Evolutionary conservation across 108 stramenopile species (phyloP).

Genomic region (Discostella stelligeroides): DNA sequence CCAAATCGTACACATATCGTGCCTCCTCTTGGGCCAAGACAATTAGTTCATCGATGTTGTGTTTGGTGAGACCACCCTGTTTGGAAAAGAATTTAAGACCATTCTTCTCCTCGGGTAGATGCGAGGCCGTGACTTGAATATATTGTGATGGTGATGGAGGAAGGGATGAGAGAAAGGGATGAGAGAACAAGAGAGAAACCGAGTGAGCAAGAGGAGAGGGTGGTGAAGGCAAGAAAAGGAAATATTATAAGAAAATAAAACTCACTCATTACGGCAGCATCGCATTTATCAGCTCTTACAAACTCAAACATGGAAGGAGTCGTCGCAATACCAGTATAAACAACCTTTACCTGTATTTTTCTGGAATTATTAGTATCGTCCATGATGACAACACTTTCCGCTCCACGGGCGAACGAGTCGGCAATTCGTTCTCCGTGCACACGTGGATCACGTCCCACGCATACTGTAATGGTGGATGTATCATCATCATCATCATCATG

Average conservation of each 20-base stretch:
- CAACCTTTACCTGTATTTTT: slow-evolving; percentile 45
- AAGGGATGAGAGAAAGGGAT: too few species aligned
- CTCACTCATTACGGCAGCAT: slow-evolving; percentile 72
- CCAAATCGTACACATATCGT: slow-evolving; percentile 55
- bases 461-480: slow-evolving; percentile 48
- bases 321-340: slow-evolving; percentile 74
- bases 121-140: slow-evolving; percentile 83
- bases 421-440: slow-evolving; percentile 63
- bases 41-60: slow-evolving; percentile 48
- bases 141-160: too few species aligned
- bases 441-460: slow-evolving; percentile 79
- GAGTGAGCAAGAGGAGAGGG: too few species aligned
- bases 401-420: slow-evolving; percentile 75
- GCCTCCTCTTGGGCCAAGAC: slow-evolving; percentile 45
- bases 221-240: too few species aligned
- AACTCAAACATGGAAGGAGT: slow-evolving; percentile 78
- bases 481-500: slow-evolving; percentile 7
- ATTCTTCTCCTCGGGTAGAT: slow-evolving; percentile 81
- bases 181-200: too few species aligned
- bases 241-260: too few species aligned
- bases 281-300: slow-evolving; percentile 52
- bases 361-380: too few species aligned
- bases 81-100: slow-evolving; percentile 79
- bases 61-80: slow-evolving; percentile 48
- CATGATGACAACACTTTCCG: slow-evolving; percentile 52